Evolutionary conservation across 176 grass and related monocot species (phyloP).

Genomic region (Oryza nivara): DNA sequence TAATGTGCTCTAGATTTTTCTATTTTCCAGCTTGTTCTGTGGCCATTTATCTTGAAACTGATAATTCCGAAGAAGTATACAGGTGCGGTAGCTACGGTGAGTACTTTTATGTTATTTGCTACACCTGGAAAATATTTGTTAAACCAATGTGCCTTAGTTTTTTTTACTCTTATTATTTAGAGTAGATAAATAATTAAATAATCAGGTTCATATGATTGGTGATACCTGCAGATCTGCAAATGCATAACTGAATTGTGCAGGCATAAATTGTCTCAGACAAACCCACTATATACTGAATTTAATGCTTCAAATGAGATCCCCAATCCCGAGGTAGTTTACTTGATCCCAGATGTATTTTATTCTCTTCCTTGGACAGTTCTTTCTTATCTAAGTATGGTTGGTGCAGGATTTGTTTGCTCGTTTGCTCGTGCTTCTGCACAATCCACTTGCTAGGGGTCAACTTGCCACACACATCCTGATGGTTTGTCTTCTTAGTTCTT

Average conservation of each 20-base stretch:
- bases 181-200: background rate
- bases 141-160: conserved; percentile 19
- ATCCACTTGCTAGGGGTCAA: conserved; percentile 92
- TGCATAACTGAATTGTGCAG: conserved; percentile 96
- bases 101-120: conserved; percentile 36
- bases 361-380: conserved; percentile 40
- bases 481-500: conserved; percentile 63
- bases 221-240: conserved; percentile 84
- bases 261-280: conserved; percentile 71
- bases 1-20: conserved; percentile 30
- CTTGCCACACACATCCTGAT: conserved; percentile 84
- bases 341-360: conserved; percentile 45
- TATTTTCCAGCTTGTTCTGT: conserved; percentile 81
- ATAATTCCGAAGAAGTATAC: conserved; percentile 92
- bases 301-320: conserved; percentile 80
- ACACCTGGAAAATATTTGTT: conserved; percentile 6
- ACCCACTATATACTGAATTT: conserved; percentile 66
- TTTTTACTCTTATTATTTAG: conserved; percentile 13
- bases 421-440: conserved; percentile 90
- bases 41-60: conserved; percentile 98
- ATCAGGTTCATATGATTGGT: conserved; percentile 30
- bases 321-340: conserved; percentile 68
- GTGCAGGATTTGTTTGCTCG: conserved; percentile 96
- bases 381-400: conserved; percentile 28
- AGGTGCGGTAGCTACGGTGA: conserved; percentile 86